A percentile compares a stretch with the other conserved stretches of the same genome.
Evolutionary conservation across 2,329 filamentous ascomycete species (phyloP).

Genomic region (Colletotrichum abscissum): DNA sequence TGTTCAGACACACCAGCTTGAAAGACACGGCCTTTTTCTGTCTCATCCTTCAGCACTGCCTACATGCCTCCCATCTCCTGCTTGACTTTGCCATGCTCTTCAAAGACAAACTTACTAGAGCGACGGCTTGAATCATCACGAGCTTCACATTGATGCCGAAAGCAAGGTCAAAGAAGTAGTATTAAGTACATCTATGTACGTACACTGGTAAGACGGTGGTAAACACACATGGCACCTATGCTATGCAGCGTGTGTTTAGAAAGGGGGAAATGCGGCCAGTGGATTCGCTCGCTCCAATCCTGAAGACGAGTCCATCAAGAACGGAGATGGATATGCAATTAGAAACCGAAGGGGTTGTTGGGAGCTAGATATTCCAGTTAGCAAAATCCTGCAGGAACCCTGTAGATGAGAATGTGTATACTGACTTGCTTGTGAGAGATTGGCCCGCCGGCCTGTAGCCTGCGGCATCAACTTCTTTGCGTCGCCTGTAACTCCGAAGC

Average conservation of each 20-base stretch:
- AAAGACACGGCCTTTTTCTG: neutral
- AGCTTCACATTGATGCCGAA: neutral
- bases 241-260: constrained; percentile 29
- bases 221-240: constrained; percentile 17
- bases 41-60: too few relatives aligned
- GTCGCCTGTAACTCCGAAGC: constrained; percentile 82
- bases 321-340: constrained; percentile 28
- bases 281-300: constrained; percentile 12
- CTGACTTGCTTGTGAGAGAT: constrained; percentile 96
- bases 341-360: constrained; percentile 66
- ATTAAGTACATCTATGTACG: constrained; percentile 30
- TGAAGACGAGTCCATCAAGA: neutral
- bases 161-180: constrained; percentile 6
- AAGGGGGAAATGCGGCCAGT: constrained; percentile 15
- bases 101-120: neutral
- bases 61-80: neutral
- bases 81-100: neutral
- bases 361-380: constrained; percentile 52
- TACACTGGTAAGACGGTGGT: constrained; percentile 15
- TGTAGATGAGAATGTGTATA: constrained; percentile 45
- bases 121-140: neutral
- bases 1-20: neutral
- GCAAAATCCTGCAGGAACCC: neutral
- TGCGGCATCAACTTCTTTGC: constrained; percentile 85
- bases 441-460: constrained; percentile 88